Evolutionary conservation across 352 stramenopile species (phyloP), one percentile per base, ranked within the genome.

Genomic region (Globisporangium takayamanum): DNA sequence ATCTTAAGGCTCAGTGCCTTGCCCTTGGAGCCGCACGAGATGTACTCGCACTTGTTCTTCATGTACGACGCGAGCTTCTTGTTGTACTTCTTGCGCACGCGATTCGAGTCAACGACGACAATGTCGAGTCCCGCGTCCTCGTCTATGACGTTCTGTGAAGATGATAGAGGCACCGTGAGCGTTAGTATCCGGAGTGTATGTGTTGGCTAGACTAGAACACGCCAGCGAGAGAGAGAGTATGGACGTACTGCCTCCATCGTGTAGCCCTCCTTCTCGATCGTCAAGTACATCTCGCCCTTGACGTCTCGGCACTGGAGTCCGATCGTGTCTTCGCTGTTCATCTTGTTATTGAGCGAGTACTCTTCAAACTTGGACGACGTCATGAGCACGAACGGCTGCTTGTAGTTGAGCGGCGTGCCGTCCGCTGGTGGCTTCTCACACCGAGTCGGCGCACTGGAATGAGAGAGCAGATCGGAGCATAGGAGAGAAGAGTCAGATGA

Each of bases 311-410:
- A 55, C 41, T 86, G 74, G 15, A 89, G 67, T 45, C 75, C 81
- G 52, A 92, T 59, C 15, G 68, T 76, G 30, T 92, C 76, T 33
- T 75, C 73, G 33, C 59, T 66, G 20, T 74, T 50, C 37, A 87
- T 81, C 67, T 90, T 90, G 72, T 88, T 89, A 68, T 88, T 90
- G 26, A 92, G 68, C 52, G 83, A 80, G 70, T 88, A 92, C 4
- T 66, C 71, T 44, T 76, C 76, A 44, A 70, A 75, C 53, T 87
- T 69, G 30, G 71, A 87, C n/a, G 52, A 64, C 22, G 80, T 88
- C 18, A 68, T 57, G 39, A 92, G 77, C 50, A 89, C 74, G 52
- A 92, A 89, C 18, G 76, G 68, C 50, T 87, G 80, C 57, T 82
- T 70, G 53, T 83, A 92, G 22, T 69, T 84, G 42, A 90, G 61